These are phyloP conservation scores for Debaryomyces nepalensis DNA, from an alignment of 1,139 yeast genomes.

Conservation along the genomic window DNA sequence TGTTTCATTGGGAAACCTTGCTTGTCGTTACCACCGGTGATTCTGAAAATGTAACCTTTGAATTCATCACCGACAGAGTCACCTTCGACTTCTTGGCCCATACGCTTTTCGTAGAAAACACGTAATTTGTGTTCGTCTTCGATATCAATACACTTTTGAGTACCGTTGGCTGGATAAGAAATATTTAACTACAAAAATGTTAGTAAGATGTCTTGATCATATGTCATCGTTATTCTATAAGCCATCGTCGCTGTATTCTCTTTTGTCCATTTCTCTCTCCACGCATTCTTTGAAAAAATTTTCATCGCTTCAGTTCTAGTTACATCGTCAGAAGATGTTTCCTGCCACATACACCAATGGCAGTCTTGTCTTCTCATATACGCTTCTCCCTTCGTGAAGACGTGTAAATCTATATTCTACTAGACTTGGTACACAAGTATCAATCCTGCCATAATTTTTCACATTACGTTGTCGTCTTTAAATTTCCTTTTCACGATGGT, in stretches of 20 bases:
- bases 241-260: background rate
- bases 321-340: no score
- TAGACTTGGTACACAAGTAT: background rate
- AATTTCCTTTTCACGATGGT: background rate
- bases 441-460: background rate
- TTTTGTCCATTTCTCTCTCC: background rate
- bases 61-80: conserved; percentile 98
- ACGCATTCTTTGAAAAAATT: background rate
- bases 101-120: conserved; percentile 98
- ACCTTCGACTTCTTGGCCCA: conserved; percentile 99
- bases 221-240: background rate
- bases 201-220: conserved; percentile 9
- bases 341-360: no score
- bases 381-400: background rate
- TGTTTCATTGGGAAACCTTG: conserved; percentile 99
- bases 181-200: conserved; percentile 76
- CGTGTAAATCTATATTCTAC: background rate
- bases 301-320: no score
- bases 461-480: background rate
- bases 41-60: conserved; percentile 99
- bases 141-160: conserved; percentile 95
- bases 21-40: conserved; percentile 99
- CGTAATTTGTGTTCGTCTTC: conserved; percentile 99
- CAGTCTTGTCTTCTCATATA: background rate
- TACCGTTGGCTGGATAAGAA: conserved; percentile 99